Conservation (phyloP, 2,329 filamentous ascomycete genomes). For the Calonectria crousiana region DNA sequence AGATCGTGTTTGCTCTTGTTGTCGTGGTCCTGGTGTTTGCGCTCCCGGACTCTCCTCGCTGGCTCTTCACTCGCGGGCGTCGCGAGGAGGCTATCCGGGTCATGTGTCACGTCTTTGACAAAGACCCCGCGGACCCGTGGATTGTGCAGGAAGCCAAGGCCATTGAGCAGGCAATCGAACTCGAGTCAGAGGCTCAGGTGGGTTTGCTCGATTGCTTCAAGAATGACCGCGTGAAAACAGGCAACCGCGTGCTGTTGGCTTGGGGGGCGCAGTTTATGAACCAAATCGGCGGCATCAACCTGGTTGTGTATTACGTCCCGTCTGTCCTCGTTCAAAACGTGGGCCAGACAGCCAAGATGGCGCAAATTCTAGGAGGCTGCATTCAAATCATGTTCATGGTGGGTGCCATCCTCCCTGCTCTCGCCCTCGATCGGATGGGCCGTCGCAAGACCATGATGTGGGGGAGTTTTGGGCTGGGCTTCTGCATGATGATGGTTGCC, state of each 20-base stretch:
- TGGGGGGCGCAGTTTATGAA: conserved; percentile 46
- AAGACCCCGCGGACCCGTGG: conserved; percentile 49
- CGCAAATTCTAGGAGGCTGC: conserved; percentile 51
- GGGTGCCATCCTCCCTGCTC: conserved; percentile 50
- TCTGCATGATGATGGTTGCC: conserved; percentile 40
- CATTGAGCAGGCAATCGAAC: conserved; percentile 57
- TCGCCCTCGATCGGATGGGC: conserved; percentile 52
- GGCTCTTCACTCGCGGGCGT: conserved; percentile 53
- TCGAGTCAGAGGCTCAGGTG: conserved; percentile 43
- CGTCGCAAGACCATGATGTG: conserved; percentile 59
- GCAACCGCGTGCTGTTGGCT: conserved; percentile 31
- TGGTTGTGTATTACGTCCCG: conserved; percentile 54
- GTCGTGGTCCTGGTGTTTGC: conserved; percentile 50
- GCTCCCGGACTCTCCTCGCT: conserved; percentile 56
- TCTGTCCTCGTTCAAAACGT: conserved; percentile 48
- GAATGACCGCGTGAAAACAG: conserved; percentile 33
- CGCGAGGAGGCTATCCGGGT: conserved; percentile 51
- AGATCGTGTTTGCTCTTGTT: conserved; percentile 50
- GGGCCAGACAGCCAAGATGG: conserved; percentile 44
- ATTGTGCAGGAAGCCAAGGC: conserved; percentile 50
- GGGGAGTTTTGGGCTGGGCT: conserved; percentile 46
- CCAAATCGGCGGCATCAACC: conserved; percentile 62
- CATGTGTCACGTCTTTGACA: conserved; percentile 55
- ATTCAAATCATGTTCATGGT: conserved; percentile 55
- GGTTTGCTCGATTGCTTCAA: conserved; percentile 25